Conservation (phyloP, 805 yeast species). For the Yarrowia alimentaria region DNA sequence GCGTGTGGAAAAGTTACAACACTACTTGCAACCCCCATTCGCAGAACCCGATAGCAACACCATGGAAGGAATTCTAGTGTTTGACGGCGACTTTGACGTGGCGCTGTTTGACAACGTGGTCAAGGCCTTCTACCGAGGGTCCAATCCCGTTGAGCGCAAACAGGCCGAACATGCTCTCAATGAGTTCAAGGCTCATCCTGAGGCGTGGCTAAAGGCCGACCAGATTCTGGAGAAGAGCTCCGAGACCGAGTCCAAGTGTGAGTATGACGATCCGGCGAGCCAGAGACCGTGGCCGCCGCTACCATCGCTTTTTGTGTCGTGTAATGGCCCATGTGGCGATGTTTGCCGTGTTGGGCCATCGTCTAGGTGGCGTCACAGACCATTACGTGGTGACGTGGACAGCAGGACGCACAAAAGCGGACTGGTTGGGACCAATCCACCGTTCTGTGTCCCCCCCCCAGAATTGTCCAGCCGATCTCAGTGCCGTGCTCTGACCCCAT, state of each 20-base stretch:
- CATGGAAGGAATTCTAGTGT: conserved; percentile 89
- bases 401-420: too few relatives aligned
- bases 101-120: conserved; percentile 78
- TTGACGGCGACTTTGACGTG: conserved; percentile 79
- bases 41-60: background rate
- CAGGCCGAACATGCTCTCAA: conserved; percentile 43
- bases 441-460: too few relatives aligned
- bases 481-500: too few relatives aligned
- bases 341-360: too few relatives aligned
- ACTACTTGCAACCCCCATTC: background rate
- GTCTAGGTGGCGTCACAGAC: too few relatives aligned
- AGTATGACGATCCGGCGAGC: background rate
- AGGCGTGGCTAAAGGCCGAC: conserved; percentile 94
- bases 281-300: background rate
- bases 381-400: too few relatives aligned
- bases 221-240: conserved; percentile 74
- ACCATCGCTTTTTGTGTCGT: too few relatives aligned
- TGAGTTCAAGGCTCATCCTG: conserved; percentile 85
- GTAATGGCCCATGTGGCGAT: too few relatives aligned
- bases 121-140: conserved; percentile 75
- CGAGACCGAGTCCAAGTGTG: conserved; percentile 74
- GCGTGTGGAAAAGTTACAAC: conserved; percentile 23
- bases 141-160: conserved; percentile 56
- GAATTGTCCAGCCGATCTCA: too few relatives aligned
- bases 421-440: too few relatives aligned